These are phyloP conservation scores for Cordyceps militaris DNA, from an alignment of 2,329 filamentous ascomycete species.

Conservation along the genomic window DNA sequence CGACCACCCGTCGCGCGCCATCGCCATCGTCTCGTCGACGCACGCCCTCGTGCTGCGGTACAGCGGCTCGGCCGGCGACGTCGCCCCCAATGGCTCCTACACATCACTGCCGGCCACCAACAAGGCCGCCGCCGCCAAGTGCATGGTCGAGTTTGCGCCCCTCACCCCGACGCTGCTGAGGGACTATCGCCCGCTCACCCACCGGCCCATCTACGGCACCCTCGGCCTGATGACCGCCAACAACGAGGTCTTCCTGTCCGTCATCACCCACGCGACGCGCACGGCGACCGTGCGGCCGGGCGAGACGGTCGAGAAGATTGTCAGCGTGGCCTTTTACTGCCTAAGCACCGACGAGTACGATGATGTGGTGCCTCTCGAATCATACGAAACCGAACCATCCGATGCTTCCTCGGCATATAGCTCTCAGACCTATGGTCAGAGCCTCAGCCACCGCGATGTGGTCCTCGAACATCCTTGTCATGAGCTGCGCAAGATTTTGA, in stretches of 20 bases:
- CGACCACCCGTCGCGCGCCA: slow-evolving; percentile 79
- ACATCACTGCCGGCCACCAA: slow-evolving; percentile 42
- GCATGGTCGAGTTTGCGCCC: slow-evolving; percentile 81
- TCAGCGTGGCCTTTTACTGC: slow-evolving; percentile 86
- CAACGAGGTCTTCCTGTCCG: slow-evolving; percentile 81
- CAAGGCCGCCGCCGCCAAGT: slow-evolving; percentile 49
- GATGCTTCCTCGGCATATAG: slow-evolving; percentile 44
- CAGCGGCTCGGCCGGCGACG: slow-evolving; percentile 57
- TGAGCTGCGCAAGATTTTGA: slow-evolving; percentile 83
- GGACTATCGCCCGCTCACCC: slow-evolving; percentile 70
- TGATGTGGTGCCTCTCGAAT: slow-evolving; percentile 55
- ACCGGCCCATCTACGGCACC: slow-evolving; percentile 73
- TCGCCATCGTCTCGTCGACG: slow-evolving; percentile 73
- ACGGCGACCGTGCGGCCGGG: slow-evolving; percentile 79
- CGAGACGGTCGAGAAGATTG: slow-evolving; percentile 83
- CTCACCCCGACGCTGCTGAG: slow-evolving; percentile 58
- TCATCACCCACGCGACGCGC: slow-evolving; percentile 71
- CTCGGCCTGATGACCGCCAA: slow-evolving; percentile 79
- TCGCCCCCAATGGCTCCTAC: slow-evolving; percentile 51
- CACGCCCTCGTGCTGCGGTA: slow-evolving; percentile 82
- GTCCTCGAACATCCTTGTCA: slow-evolving; percentile 80
- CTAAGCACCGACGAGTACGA: slow-evolving; percentile 84
- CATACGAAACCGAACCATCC: slow-evolving; percentile 41
- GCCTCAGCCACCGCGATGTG: slow-evolving; percentile 58
- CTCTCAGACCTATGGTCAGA: slow-evolving; percentile 29